These are phyloP conservation scores for Neonothopanus nambi DNA, from an alignment of 1,284 basidiomycete species.

Conservation along the genomic window DNA sequence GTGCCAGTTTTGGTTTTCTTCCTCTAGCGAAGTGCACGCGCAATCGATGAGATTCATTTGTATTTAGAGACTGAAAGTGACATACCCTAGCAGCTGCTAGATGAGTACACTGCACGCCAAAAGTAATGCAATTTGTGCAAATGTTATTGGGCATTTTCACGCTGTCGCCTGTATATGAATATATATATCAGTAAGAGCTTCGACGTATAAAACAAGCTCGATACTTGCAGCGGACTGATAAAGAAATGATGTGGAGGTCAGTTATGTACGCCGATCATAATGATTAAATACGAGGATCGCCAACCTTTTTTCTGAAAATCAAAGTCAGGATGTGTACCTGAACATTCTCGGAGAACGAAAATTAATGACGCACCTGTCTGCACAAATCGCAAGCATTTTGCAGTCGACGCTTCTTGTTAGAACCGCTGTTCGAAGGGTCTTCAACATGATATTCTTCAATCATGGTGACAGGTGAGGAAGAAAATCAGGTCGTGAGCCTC, in stretches of 20 bases:
- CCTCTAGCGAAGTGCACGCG: neutral
- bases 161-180: slow-evolving; percentile 9
- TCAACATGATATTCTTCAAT: too few species aligned
- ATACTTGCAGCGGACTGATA: slow-evolving; percentile 10
- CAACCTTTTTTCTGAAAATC: slow-evolving; percentile 4
- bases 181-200: neutral
- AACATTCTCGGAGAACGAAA: neutral
- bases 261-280: neutral
- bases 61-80: neutral
- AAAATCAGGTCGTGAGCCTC: too few species aligned
- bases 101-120: slow-evolving; percentile 11
- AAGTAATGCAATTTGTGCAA: slow-evolving; percentile 12
- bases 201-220: neutral
- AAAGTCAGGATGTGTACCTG: neutral
- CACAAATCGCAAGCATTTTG: slow-evolving; percentile 14
- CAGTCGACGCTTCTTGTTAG: too few species aligned
- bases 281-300: neutral
- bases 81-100: slow-evolving; percentile 8
- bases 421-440: too few species aligned
- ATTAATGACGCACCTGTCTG: neutral
- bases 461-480: too few species aligned
- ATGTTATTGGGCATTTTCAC: slow-evolving; percentile 10
- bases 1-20: slow-evolving; percentile 13
- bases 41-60: neutral
- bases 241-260: neutral